These are phyloP conservation scores for Kurtzmaniella quercitrusa DNA, from an alignment of 1,139 yeast genomes.

Conservation along the genomic window DNA sequence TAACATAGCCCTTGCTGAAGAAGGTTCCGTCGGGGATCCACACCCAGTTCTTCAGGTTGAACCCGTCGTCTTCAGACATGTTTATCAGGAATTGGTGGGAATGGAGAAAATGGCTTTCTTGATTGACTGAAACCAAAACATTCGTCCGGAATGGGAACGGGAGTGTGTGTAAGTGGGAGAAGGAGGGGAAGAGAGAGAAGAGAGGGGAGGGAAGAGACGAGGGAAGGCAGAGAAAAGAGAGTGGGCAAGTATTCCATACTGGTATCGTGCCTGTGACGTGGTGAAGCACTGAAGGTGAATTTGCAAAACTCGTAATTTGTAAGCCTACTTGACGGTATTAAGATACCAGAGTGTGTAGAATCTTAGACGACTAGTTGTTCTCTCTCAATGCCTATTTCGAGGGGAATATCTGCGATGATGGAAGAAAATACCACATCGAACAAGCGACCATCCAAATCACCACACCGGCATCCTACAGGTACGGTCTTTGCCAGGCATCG, in stretches of 20 bases:
- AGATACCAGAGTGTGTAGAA: too few relatives aligned
- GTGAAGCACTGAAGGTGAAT: too few relatives aligned
- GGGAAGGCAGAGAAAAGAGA: neutral
- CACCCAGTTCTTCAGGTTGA: slow-evolving; percentile 59
- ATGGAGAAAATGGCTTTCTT: neutral
- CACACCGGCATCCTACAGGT: too few relatives aligned
- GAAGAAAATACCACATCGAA: too few relatives aligned
- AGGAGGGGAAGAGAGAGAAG: neutral
- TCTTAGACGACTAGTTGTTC: too few relatives aligned
- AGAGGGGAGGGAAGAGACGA: neutral
- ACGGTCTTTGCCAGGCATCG: too few relatives aligned
- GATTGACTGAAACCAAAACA: neutral
- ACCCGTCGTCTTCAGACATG: slow-evolving; percentile 43
- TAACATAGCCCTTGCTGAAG: slow-evolving; percentile 67
- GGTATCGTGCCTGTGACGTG: too few relatives aligned
- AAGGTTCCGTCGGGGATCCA: slow-evolving; percentile 79
- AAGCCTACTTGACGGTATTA: too few relatives aligned
- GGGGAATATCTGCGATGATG: too few relatives aligned
- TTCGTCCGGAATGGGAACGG: neutral
- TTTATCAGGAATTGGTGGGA: slow-evolving; percentile 5
- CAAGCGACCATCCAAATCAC: too few relatives aligned
- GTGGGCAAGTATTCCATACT: neutral
- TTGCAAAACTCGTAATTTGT: too few relatives aligned
- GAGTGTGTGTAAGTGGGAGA: neutral
- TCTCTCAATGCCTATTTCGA: too few relatives aligned